Percentiles rank a stretch among this genome's conserved stretches.
These are phyloP conservation scores for Alternaria angustiovoidea DNA, from an alignment of 2,329 filamentous ascomycete genomes.

Conservation along the genomic window DNA sequence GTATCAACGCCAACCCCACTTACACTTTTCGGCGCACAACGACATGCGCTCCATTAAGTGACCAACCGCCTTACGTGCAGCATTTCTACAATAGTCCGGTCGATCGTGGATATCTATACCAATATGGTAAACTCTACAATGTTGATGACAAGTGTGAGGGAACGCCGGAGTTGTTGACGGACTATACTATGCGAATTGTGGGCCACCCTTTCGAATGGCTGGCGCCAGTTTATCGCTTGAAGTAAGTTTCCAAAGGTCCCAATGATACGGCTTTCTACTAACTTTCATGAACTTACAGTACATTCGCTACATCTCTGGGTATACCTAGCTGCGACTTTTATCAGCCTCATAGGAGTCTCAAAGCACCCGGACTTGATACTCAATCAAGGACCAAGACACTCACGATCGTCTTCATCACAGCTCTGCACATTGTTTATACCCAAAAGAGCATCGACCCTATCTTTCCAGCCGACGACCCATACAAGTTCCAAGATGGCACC, in stretches of 20 bases:
- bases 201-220: background rate
- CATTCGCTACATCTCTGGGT: background rate
- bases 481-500: background rate
- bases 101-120: background rate
- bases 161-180: background rate
- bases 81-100: background rate
- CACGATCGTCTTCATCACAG: background rate
- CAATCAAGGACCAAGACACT: background rate
- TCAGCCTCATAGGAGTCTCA: background rate
- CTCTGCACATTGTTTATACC: background rate
- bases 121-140: background rate
- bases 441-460: background rate
- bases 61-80: too few relatives aligned
- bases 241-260: background rate
- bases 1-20: background rate
- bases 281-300: background rate
- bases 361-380: background rate
- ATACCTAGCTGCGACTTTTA: background rate
- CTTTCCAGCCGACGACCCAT: background rate
- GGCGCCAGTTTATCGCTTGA: background rate
- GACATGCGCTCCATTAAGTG: background rate
- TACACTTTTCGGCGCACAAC: background rate
- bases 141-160: background rate
- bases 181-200: background rate
- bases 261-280: too few relatives aligned